These are phyloP conservation scores for Cylindrodendrum hubeiense DNA, from an alignment of 2,329 filamentous ascomycete genomes.

Conservation along the genomic window DNA sequence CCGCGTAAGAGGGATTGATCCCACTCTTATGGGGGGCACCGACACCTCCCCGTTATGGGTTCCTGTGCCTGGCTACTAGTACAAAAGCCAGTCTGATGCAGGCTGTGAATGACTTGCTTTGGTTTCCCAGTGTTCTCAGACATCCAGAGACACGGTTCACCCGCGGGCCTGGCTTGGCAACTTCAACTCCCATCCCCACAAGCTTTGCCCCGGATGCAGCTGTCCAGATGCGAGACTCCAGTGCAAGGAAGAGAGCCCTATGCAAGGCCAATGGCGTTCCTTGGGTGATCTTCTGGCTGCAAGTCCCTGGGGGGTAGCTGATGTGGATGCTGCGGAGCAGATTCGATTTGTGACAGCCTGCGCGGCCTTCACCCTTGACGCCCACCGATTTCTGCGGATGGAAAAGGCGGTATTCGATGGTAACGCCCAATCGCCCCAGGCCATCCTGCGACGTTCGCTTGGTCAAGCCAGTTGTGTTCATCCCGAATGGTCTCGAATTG, in stretches of 20 bases:
- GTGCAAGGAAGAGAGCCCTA: background rate
- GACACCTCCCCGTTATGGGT: background rate
- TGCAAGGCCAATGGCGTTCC: slow-evolving; percentile 15
- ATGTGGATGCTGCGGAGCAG: slow-evolving; percentile 4
- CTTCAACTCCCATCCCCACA: slow-evolving; percentile 14
- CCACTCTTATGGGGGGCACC: slow-evolving; percentile 5
- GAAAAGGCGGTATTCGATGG: slow-evolving; percentile 12
- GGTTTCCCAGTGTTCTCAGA: slow-evolving; percentile 29
- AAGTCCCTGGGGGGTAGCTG: background rate
- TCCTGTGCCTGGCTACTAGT: background rate
- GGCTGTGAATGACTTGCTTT: slow-evolving; percentile 19
- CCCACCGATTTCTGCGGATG: slow-evolving; percentile 8
- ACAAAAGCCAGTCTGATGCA: background rate
- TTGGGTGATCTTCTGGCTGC: background rate
- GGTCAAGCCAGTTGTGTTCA: background rate
- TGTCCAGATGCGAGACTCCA: background rate
- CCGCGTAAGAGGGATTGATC: background rate
- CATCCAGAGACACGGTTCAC: slow-evolving; percentile 25
- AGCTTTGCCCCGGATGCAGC: slow-evolving; percentile 2
- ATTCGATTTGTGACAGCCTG: slow-evolving; percentile 19
- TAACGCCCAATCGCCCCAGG: slow-evolving; percentile 1
- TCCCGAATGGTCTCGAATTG: slow-evolving; percentile 15
- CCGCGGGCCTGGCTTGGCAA: slow-evolving; percentile 7
- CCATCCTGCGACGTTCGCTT: background rate
- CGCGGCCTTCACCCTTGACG: background rate